phyloP scores from a whole-genome alignment of 2,329 filamentous ascomycete species.

The Ophiostoma perfectum region DNA sequence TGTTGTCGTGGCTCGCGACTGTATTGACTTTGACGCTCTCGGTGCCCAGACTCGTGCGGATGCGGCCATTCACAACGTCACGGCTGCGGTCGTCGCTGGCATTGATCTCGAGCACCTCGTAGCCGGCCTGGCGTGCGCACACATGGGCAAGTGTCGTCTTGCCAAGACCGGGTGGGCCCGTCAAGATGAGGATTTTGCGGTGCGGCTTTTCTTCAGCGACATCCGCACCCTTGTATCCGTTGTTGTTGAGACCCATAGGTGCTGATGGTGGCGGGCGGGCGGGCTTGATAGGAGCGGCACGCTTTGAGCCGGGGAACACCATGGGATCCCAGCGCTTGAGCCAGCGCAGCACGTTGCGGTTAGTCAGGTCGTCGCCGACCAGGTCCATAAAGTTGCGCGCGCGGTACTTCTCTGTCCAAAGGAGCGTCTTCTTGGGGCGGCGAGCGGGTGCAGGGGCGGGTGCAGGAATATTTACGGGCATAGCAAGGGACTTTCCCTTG shows the following conservation, averaged over 20 bases:
- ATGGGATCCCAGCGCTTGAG: constrained; percentile 89
- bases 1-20: constrained; percentile 25
- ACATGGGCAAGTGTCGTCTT: constrained; percentile 97
- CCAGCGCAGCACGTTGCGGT: constrained; percentile 85
- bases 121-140: constrained; percentile 89
- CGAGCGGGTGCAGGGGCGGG: neutral
- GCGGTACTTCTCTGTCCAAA: constrained; percentile 98
- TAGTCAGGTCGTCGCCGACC: constrained; percentile 89
- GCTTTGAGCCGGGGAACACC: constrained; percentile 63
- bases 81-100: constrained; percentile 90
- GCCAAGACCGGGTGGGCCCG: constrained; percentile 85
- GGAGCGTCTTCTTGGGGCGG: constrained; percentile 35
- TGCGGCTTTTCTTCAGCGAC: constrained; percentile 67
- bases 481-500: neutral
- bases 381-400: constrained; percentile 88
- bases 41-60: constrained; percentile 85
- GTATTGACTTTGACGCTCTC: constrained; percentile 83
- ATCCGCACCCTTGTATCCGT: neutral
- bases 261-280: neutral
- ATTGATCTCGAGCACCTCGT: constrained; percentile 95
- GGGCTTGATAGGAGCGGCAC: neutral
- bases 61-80: constrained; percentile 84
- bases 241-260: neutral
- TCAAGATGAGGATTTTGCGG: constrained; percentile 81
- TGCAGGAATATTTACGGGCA: neutral